Conservation (phyloP, 306 rosid genomes). For the Vigna unguiculata region DNA sequence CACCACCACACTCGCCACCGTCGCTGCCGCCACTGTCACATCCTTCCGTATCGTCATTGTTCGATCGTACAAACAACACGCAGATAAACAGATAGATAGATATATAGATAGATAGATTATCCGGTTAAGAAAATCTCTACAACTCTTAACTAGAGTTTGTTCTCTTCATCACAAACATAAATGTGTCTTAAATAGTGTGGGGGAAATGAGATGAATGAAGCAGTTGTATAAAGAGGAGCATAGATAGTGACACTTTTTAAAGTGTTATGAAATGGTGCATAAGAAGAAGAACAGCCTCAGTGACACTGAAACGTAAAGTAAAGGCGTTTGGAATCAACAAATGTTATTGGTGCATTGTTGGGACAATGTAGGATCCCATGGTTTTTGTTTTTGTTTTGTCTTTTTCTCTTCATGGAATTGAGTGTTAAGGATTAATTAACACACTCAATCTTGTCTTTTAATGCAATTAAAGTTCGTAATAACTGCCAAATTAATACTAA, state of each 20-base stretch:
- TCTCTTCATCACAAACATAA: not conserved
- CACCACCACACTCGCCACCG: not conserved
- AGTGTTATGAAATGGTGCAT: not conserved
- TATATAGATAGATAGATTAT: too few relatives aligned
- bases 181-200: conserved; percentile 5
- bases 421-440: not conserved
- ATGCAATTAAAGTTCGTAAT: not conserved
- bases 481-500: not conserved
- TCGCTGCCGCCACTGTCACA: not conserved
- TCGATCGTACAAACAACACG: not conserved
- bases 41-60: conserved; percentile 38
- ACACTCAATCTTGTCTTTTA: not conserved
- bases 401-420: not conserved
- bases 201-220: not conserved
- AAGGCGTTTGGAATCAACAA: conserved; percentile 3
- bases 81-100: not conserved
- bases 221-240: not conserved
- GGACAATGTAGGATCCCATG: conserved; percentile 8
- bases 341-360: conserved; percentile 9
- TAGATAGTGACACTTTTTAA: not conserved
- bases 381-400: not conserved
- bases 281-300: not conserved
- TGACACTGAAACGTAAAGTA: not conserved
- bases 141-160: too few relatives aligned
- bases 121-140: fast-evolving